Evolutionary conservation across 169 alveolate genomes (phyloP), one percentile per base, ranked within the genome.

Genomic region (Cryptosporidium andersoni): DNA sequence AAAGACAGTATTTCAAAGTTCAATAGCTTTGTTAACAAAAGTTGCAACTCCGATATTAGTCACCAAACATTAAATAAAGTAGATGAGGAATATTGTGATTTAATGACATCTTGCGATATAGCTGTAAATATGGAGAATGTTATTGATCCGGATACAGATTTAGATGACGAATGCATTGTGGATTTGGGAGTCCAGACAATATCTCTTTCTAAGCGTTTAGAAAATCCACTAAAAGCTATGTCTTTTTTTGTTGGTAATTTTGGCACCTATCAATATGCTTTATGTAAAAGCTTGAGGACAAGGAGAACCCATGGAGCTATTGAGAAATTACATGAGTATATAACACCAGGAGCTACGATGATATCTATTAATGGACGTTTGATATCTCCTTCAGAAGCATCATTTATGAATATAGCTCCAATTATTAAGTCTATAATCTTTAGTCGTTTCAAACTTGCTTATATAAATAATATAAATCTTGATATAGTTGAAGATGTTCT

Each of bases 121-220:
- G 66, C 85, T 25, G 16, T 74, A 6, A 74, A 74, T n/a, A 74
- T 74, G 85, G 85, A 74, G 34, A 74, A 74, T 48, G 85, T 74
- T 8, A 5, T 74, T 40, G 39, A 74, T 12, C 40, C 62, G 2
- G 85, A 74, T 43, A 68, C 53, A 3, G 12, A 74, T 4, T 49
- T 74, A 39, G 64, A 64, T 4, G 12, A 48, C 25, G 68, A 74
- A 4, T 74, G 85, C 52, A 74, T 74, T 66, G 60, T 42, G 3
- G 85, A 74, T 58, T 58, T 74, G 16, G 85, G 85, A 12, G 6
- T 68, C 4, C 25, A 55, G 9, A 4, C 60, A 11, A 68, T 74
- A 25, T 74, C 85, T 14, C 16, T 74, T 34, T 74, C 85, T 2
- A 74, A 49, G 5, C 39, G 85, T 43, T 74, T 74, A 58, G 85